Evolutionary conservation across 2,329 filamentous ascomycete genomes (phyloP).

Genomic region (Hysterium pulicare): DNA sequence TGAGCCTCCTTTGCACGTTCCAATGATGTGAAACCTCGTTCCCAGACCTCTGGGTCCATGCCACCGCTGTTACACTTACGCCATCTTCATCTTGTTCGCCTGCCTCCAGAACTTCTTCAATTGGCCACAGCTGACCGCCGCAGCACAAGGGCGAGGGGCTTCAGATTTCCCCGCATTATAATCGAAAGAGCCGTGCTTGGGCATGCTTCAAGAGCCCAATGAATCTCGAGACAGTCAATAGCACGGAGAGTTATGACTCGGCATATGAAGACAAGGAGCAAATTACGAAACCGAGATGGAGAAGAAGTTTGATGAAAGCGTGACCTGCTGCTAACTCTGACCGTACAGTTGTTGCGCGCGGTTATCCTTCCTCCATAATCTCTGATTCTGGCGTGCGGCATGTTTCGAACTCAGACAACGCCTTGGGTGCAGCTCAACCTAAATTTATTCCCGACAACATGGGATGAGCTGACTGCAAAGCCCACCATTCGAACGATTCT

Average conservation of each 20-base stretch:
- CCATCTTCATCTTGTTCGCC: slow-evolving; percentile 9
- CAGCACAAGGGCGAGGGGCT: slow-evolving; percentile 10
- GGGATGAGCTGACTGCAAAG: slow-evolving; percentile 11
- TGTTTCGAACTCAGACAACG: slow-evolving; percentile 1
- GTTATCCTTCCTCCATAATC: background rate
- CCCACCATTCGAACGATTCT: too few species aligned
- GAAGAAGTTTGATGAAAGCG: too few species aligned
- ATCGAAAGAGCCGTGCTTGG: background rate
- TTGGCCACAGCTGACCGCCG: slow-evolving; percentile 1
- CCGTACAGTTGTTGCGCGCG: slow-evolving; percentile 1
- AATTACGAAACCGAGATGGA: too few species aligned
- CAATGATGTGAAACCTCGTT: slow-evolving; percentile 17
- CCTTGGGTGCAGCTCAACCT: slow-evolving; percentile 16
- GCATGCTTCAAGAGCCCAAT: too few species aligned
- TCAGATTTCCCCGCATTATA: slow-evolving; percentile 30
- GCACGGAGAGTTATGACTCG: too few species aligned
- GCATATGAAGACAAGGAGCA: too few species aligned
- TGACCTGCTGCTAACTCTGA: background rate
- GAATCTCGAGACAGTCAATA: too few species aligned
- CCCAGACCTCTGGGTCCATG: slow-evolving; percentile 9
- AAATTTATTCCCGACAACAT: slow-evolving; percentile 13
- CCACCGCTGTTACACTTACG: slow-evolving; percentile 8
- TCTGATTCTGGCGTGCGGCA: background rate
- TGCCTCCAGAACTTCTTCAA: background rate
- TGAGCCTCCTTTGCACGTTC: too few species aligned